Evolutionary conservation across 2,329 filamentous ascomycete genomes (phyloP).

Genomic region (Pyricularia pennisetigena): DNA sequence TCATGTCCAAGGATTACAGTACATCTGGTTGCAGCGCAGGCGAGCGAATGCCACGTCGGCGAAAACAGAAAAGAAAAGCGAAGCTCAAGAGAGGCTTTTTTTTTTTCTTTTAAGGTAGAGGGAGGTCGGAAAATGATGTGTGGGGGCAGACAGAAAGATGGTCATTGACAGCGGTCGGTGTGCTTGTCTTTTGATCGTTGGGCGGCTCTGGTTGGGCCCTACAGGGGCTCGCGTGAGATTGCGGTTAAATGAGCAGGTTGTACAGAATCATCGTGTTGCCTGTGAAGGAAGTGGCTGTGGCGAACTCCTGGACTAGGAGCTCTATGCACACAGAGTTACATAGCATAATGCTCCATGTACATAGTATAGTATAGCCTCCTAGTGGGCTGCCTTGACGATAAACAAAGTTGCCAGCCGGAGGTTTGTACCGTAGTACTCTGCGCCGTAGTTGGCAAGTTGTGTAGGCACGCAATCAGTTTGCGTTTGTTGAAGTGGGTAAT

Average conservation of each 20-base stretch:
- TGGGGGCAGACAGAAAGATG: neutral
- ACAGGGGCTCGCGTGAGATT: neutral
- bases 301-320: neutral
- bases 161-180: neutral
- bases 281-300: neutral
- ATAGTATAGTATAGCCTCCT: no score
- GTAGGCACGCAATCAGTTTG: no score
- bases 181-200: neutral
- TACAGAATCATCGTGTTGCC: neutral
- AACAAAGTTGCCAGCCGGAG: no score
- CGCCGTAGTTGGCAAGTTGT: no score
- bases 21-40: constrained; percentile 1
- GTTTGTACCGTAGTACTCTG: no score
- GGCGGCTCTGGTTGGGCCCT: neutral
- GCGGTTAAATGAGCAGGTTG: neutral
- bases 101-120: no score
- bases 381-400: no score
- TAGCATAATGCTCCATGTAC: no score
- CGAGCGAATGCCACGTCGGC: neutral
- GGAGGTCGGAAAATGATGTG: neutral
- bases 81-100: neutral
- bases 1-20: neutral
- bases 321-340: neutral
- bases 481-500: no score
- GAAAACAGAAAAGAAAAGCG: neutral